These are phyloP conservation scores for Lachnellula cervina DNA, from an alignment of 2,329 filamentous ascomycete species.

Conservation along the genomic window DNA sequence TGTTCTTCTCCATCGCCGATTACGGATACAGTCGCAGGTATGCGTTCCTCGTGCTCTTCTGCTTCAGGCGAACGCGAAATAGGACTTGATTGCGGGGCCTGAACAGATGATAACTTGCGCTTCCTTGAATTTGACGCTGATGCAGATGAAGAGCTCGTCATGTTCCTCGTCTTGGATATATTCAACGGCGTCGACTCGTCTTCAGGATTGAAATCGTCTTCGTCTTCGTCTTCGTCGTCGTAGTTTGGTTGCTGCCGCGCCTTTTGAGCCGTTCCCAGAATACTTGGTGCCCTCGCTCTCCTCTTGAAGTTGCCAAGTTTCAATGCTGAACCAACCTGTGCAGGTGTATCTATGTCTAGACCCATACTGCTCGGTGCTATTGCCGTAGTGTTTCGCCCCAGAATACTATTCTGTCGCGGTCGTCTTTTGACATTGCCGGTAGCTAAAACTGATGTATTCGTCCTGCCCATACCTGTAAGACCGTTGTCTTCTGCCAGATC, in stretches of 20 bases:
- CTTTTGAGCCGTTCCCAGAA: slow-evolving; percentile 42
- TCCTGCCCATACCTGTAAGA: slow-evolving; percentile 25
- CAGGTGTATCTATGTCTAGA: slow-evolving; percentile 25
- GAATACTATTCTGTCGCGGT: slow-evolving; percentile 33
- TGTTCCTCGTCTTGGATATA: slow-evolving; percentile 38
- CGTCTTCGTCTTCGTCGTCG: slow-evolving; percentile 40
- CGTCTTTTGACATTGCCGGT: slow-evolving; percentile 32
- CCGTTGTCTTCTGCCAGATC: slow-evolving; percentile 26
- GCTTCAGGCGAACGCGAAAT: slow-evolving; percentile 8
- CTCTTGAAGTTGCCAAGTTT: slow-evolving; percentile 56
- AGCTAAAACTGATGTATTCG: slow-evolving; percentile 22
- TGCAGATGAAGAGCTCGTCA: slow-evolving; percentile 28
- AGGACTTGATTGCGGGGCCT: slow-evolving; percentile 27
- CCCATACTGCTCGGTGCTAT: slow-evolving; percentile 24
- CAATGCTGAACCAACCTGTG: slow-evolving; percentile 34
- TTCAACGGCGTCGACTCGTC: slow-evolving; percentile 65
- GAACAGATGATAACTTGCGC: slow-evolving; percentile 41
- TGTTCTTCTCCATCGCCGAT: slow-evolving; percentile 17
- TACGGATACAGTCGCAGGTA: slow-evolving; percentile 23
- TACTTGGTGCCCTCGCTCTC: slow-evolving; percentile 56
- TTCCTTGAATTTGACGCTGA: slow-evolving; percentile 44
- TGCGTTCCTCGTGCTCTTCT: slow-evolving; percentile 17
- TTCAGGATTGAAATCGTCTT: slow-evolving; percentile 55
- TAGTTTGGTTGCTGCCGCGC: slow-evolving; percentile 35
- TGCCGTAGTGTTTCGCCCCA: slow-evolving; percentile 22